Percentiles rank a stretch among this genome's conserved stretches.
phyloP scores from a whole-genome alignment of 139 green algal species.

The Volvox africanus region DNA sequence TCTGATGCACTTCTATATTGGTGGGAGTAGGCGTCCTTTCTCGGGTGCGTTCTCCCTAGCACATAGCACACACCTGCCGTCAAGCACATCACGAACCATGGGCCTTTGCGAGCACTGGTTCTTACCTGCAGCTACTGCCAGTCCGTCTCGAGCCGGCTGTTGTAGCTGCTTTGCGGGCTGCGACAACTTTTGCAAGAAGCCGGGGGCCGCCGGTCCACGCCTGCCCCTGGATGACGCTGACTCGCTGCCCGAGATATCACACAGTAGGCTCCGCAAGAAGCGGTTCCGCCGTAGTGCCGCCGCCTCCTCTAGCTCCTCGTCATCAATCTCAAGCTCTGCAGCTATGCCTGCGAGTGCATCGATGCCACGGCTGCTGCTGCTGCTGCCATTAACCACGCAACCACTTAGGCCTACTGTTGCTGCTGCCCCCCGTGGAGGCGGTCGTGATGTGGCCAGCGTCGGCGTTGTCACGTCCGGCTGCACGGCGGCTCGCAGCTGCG shows the following conservation, averaged over 20 bases:
- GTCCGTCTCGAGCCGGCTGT: not conserved
- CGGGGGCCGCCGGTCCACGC: not conserved
- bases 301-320: slow-evolving; percentile 23
- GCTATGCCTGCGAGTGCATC: not conserved
- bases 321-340: slow-evolving; percentile 2
- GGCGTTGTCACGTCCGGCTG: not conserved
- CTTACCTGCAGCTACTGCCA: not conserved
- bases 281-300: slow-evolving; percentile 41
- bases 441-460: not conserved
- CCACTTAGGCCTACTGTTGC: not conserved
- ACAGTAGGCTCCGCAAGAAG: slow-evolving; percentile 7
- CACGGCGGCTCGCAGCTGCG: not conserved
- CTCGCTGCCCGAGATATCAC: not conserved
- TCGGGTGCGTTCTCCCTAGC: too few species aligned
- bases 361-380: not conserved
- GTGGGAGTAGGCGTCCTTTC: too few species aligned
- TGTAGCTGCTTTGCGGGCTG: not conserved
- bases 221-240: not conserved
- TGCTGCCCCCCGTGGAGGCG: not conserved
- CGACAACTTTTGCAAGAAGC: not conserved
- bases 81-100: not conserved
- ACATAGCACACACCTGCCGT: not conserved
- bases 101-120: not conserved
- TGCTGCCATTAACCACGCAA: not conserved
- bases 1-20: too few species aligned